A percentile compares a stretch with the other conserved stretches of the same genome.
Evolutionary conservation across 495 filamentous ascomycete species (phyloP).

Genomic region (Glonium stellatum): DNA sequence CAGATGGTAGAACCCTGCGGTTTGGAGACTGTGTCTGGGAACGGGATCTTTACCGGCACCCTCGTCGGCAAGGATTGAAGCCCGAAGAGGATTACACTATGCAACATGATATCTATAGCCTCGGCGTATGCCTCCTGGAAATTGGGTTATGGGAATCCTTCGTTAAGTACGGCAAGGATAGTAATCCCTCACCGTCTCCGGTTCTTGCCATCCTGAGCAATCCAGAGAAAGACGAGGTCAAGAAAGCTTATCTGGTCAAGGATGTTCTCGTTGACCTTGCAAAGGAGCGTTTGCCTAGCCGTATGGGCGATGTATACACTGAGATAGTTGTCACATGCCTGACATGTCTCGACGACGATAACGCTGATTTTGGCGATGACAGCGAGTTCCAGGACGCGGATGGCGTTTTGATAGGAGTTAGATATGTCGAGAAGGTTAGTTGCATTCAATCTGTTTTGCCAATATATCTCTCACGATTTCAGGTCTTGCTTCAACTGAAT

Average conservation of each 20-base stretch:
- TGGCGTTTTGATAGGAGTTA: slow-evolving; percentile 25
- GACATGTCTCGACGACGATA: slow-evolving; percentile 47
- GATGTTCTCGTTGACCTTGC: slow-evolving; percentile 39
- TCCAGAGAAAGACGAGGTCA: slow-evolving; percentile 9
- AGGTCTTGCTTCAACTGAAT: not conserved
- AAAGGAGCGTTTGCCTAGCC: slow-evolving; percentile 34
- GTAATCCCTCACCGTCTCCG: not conserved
- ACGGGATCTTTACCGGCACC: slow-evolving; percentile 53
- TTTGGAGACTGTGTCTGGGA: slow-evolving; percentile 41
- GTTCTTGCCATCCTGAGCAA: not conserved
- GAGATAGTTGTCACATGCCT: slow-evolving; percentile 48
- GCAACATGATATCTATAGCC: slow-evolving; percentile 61
- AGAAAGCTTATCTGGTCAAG: slow-evolving; percentile 35
- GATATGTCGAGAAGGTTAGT: slow-evolving; percentile 3
- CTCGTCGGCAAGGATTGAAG: slow-evolving; percentile 42
- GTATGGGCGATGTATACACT: slow-evolving; percentile 47
- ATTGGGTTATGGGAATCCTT: slow-evolving; percentile 54
- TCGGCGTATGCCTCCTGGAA: slow-evolving; percentile 56
- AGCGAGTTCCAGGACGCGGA: slow-evolving; percentile 45
- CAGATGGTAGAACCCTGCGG: slow-evolving; percentile 36
- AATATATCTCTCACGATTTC: not conserved
- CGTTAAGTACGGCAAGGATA: slow-evolving; percentile 26
- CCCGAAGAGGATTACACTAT: slow-evolving; percentile 44
- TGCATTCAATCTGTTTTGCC: not conserved
- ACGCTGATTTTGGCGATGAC: slow-evolving; percentile 42